phyloP scores from a whole-genome alignment of 2,329 filamentous ascomycete species.

The Fusarium proliferatum region DNA sequence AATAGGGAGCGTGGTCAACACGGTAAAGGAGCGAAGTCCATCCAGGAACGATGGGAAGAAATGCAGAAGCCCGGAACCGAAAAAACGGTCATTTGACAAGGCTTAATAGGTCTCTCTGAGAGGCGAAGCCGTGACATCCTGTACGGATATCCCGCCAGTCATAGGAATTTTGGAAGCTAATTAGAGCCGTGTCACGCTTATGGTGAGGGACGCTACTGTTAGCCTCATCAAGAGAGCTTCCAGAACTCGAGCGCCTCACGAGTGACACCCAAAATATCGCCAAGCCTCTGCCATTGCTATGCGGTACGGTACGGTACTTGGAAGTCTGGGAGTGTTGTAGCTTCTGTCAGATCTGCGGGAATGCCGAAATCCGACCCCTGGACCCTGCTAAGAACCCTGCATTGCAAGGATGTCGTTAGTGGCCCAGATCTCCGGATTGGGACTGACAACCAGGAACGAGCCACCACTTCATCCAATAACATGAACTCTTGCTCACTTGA shows the following conservation, averaged over 20 bases:
- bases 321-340: not conserved
- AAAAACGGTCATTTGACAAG: constrained; percentile 2
- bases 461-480: constrained; percentile 20
- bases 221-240: not conserved
- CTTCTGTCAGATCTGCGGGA: constrained; percentile 31
- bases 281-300: constrained; percentile 23
- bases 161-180: not conserved
- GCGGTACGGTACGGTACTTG: not conserved
- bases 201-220: not conserved
- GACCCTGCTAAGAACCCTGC: constrained; percentile 37
- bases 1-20: constrained; percentile 18
- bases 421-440: constrained; percentile 36
- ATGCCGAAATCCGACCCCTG: constrained; percentile 38
- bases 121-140: constrained; percentile 10
- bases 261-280: constrained; percentile 15
- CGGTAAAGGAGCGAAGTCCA: constrained; percentile 21
- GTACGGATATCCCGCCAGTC: constrained; percentile 12
- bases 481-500: not conserved
- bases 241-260: constrained; percentile 10
- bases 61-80: not conserved
- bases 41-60: not conserved
- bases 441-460: constrained; percentile 31
- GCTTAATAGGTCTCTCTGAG: constrained; percentile 16
- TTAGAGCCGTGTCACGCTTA: not conserved
- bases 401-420: constrained; percentile 28